Conservation (phyloP, 1,284 basidiomycete genomes). For the Ustilago crameri region DNA sequence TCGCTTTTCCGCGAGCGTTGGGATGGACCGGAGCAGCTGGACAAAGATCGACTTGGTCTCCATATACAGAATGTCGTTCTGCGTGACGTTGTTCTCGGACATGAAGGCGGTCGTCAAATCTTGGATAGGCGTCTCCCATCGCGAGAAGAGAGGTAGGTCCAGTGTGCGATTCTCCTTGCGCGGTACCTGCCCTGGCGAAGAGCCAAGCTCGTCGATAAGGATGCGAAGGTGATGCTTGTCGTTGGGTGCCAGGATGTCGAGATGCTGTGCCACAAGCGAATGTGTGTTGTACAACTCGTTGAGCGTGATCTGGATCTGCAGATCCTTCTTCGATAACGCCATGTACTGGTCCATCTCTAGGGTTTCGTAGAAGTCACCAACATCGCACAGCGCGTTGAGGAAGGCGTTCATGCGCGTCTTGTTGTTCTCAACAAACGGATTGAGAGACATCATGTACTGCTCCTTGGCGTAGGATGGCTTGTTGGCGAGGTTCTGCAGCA, state of each 20-base stretch:
- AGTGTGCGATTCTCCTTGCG: conserved; percentile 96
- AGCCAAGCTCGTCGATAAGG: conserved; percentile 91
- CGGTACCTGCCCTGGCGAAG: conserved; percentile 91
- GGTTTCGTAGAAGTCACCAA: conserved; percentile 98
- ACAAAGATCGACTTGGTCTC: conserved; percentile 99
- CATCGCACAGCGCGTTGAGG: conserved; percentile 94
- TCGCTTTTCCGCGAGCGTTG: conserved; percentile 78
- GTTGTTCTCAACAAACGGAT: conserved; percentile 98
- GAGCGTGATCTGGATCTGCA: conserved; percentile 97
- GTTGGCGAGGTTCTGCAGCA: conserved; percentile 98
- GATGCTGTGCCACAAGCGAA: conserved; percentile 90
- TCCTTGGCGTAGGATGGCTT: conserved; percentile 98
- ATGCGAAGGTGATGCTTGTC: conserved; percentile 97
- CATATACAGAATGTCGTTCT: conserved; percentile 99
- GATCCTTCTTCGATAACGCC: conserved; percentile 98
- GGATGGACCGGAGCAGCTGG: conserved; percentile 93
- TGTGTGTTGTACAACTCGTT: conserved; percentile 99
- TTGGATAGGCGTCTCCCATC: conserved; percentile 99
- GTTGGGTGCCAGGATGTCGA: conserved; percentile 93
- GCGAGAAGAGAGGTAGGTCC: conserved; percentile 90
- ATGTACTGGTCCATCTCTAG: conserved; percentile 99
- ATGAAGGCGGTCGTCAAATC: conserved; percentile 96
- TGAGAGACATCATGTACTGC: conserved; percentile 96
- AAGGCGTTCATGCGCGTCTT: conserved; percentile 97
- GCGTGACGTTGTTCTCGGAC: conserved; percentile 89